These are phyloP conservation scores for Saturnispora serradocipensis DNA, from an alignment of 805 yeast genomes.

Conservation along the genomic window DNA sequence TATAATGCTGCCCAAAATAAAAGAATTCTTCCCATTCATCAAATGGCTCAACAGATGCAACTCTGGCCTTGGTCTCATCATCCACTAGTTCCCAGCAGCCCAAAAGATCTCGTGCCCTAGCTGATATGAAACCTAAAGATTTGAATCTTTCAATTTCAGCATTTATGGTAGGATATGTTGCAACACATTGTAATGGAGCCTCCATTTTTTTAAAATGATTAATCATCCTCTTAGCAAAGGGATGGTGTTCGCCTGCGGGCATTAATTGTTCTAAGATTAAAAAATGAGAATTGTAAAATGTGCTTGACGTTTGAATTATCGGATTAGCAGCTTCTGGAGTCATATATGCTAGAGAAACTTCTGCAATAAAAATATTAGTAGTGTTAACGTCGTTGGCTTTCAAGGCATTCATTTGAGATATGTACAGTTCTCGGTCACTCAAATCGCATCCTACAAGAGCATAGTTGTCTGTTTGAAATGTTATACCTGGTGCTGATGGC, in stretches of 20 bases:
- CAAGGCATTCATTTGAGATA: conserved; percentile 22
- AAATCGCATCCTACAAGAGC: conserved; percentile 61
- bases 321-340: conserved; percentile 53
- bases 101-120: conserved; percentile 45
- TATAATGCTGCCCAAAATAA: conserved; percentile 66
- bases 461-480: conserved; percentile 37
- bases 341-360: conserved; percentile 80
- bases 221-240: conserved; percentile 69
- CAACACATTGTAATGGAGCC: conserved; percentile 62
- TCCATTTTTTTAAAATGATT: conserved; percentile 56
- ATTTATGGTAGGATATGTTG: conserved; percentile 40
- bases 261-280: conserved; percentile 61
- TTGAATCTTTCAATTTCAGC: conserved; percentile 39
- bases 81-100: conserved; percentile 49
- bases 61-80: conserved; percentile 30
- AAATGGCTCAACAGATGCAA: conserved; percentile 52
- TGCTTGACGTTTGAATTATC: conserved; percentile 41
- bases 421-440: conserved; percentile 35
- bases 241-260: conserved; percentile 53
- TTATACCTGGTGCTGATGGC: conserved; percentile 17
- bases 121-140: conserved; percentile 35
- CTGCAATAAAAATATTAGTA: conserved; percentile 60
- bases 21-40: conserved; percentile 83
- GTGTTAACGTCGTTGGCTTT: conserved; percentile 20
- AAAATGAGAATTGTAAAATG: conserved; percentile 45